Evolutionary conservation across 306 rosid genomes (phyloP), one percentile per base, ranked within the genome.

Genomic region (Vigna mungo): DNA sequence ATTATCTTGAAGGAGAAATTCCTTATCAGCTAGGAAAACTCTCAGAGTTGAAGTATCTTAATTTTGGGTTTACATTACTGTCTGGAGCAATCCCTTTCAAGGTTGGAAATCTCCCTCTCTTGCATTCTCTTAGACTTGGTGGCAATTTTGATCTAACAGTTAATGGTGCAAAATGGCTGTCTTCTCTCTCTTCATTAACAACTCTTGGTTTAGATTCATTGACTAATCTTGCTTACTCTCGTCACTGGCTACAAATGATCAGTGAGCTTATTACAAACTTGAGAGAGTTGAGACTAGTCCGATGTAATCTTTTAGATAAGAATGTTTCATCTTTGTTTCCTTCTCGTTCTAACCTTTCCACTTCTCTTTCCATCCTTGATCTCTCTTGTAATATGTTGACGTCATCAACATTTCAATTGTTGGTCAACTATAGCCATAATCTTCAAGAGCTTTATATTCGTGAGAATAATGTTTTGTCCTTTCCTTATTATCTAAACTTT

Each of bases 11-110:
- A 25, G 27, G 27, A 25, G 27, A 25, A 25, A 25, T 59, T 0
- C 70, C 59, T 39, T n/a, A 5, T 32, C 59, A 80, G 9, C 30
- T 80, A 2, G 48, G 13, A 11, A 55, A 72, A 1, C 61, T 78
- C 5, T 4, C 30, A 9, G 6, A 30, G 0, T 4, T 78, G 11
- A 23, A 25, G 27, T 2, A 25, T 25, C 27, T 25, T 25, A 25
- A 25, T 25, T 25, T 25, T 25, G 27, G 27, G 27, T 25, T 25
- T 25, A 25, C 27, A 25, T 25, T 25, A 25, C 27, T 25, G 27
- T 25, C 27, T 25, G 27, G 80, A 49, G 30, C 9, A 18, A 34
- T 75, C 11, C 44, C 68, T 34, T 61, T 32, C 4, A 44, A 32
- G 23, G 14, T 34, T 34, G 68, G 68, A 5, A 61, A 61, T 15